A percentile compares a stretch with the other conserved stretches of the same genome.
Conservation (phyloP, 148 eudicot species). For the Fagopyrum esculentum region DNA sequence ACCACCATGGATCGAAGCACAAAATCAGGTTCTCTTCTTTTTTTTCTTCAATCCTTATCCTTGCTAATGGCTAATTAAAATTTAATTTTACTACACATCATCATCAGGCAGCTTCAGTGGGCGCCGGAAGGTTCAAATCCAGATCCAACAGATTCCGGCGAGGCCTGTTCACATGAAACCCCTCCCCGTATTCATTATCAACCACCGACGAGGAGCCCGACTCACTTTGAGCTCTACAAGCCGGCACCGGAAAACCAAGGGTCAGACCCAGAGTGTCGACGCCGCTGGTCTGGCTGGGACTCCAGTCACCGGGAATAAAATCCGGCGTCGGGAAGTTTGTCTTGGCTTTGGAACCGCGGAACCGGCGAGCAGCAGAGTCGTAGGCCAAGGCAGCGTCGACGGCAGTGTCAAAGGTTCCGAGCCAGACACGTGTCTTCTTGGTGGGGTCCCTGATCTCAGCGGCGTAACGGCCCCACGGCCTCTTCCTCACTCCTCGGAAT, state of each 20-base stretch:
- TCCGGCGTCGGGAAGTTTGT: conserved; percentile 5
- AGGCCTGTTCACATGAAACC: neutral
- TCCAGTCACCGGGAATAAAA: neutral
- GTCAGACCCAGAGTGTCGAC: conserved; percentile 5
- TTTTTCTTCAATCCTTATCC: neutral
- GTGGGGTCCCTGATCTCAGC: conserved; percentile 15
- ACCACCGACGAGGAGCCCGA: conserved; percentile 1
- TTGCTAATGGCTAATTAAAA: neutral
- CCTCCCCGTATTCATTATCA: neutral
- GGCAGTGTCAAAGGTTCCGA: conserved; percentile 16
- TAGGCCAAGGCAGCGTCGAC: conserved; percentile 13
- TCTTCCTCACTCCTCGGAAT: conserved; percentile 6
- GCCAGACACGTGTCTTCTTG: conserved; percentile 11
- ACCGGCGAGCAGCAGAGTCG: conserved; percentile 5
- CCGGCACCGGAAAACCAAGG: neutral
- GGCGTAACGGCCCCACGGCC: conserved; percentile 15
- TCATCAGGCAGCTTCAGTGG: neutral
- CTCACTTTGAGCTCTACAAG: neutral
- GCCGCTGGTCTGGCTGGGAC: conserved; percentile 6
- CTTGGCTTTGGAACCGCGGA: conserved; percentile 11
- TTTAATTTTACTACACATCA: neutral
- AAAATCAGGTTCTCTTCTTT: neutral
- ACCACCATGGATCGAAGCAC: neutral
- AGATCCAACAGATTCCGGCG: neutral
- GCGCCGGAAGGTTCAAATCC: neutral